Base-by-base conservation (phyloP, 2,329 filamentous ascomycete genomes). In the Hymenoscyphus fraxineus region DNA sequence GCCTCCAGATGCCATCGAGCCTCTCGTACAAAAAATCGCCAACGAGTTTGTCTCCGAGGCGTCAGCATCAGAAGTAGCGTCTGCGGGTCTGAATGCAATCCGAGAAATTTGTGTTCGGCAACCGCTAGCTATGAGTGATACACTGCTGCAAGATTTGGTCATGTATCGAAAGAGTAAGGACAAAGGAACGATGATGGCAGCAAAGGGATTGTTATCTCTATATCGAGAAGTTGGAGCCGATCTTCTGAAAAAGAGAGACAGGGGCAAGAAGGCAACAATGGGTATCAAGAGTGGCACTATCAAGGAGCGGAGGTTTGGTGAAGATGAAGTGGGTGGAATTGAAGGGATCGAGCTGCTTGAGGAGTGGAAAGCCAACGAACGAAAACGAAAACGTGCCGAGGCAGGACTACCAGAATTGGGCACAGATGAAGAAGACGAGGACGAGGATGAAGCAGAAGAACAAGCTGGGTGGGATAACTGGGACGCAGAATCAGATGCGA, bases 141-240 rank as follows among this genome's bases (percentile, higher is more conserved):
- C 93, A 0, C 80, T 99, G n/a, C 80, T 99, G 38, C 94, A 99
- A 76, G 95, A 99, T 81, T 80, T 99, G 61, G 93, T 98, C 10
- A 90, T 95, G 81, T 98, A 99, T 79, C 87, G 92, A 66, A 97
- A 96, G 81, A 96, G 92, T 75, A 99, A 99, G 76, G 95, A 99
- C 75, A 99, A 98, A 81, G 93, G 94, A 65, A 91, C 95, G n/a
- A 93, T 96, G 85, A 98, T 99, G 95, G 95, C 95, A 7, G 93
- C 94, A 15, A 94, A 95, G 76, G 94, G 95, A 68, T 81, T 99
- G 6, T 81, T 99, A 54, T 92, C 92, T 31, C 82, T 99, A 6
- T 99, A 96, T 80, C 84, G 95, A 70, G 93, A 98, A 74, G 90
- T 97, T 15, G 93, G 90, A 41, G 92, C 95, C 0, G 91, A 96